A percentile compares a stretch with the other conserved stretches of the same genome.
Conservation (phyloP, 1,284 basidiomycete genomes). For the Leccinum angustisporum region DNA sequence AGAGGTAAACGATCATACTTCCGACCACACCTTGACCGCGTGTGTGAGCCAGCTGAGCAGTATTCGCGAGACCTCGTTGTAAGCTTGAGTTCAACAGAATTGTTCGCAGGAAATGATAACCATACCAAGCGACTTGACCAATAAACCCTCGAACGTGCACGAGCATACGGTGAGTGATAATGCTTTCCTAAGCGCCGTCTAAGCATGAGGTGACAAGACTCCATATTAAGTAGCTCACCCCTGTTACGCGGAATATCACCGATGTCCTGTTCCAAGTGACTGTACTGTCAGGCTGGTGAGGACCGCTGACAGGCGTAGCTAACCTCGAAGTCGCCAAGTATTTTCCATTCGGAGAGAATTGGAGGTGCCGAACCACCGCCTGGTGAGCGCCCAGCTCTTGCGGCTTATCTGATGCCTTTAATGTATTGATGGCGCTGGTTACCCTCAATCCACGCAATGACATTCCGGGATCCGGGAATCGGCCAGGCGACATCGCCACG, state of each 20-base stretch:
- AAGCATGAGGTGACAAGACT: slow-evolving; percentile 14
- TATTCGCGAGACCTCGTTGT: slow-evolving; percentile 55
- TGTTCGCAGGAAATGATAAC: slow-evolving; percentile 1
- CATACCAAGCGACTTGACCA: slow-evolving; percentile 74
- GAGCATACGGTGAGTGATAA: slow-evolving; percentile 61
- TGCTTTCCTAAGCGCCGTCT: slow-evolving; percentile 45
- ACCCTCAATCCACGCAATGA: slow-evolving; percentile 54
- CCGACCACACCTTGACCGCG: slow-evolving; percentile 76
- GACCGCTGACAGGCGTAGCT: not conserved
- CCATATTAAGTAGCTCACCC: slow-evolving; percentile 40
- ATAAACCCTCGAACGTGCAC: slow-evolving; percentile 76
- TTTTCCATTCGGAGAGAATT: slow-evolving; percentile 42
- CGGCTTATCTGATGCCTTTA: slow-evolving; percentile 54
- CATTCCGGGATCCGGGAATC: slow-evolving; percentile 39
- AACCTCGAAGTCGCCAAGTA: slow-evolving; percentile 40
- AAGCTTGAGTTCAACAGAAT: slow-evolving; percentile 7
- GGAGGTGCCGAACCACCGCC: slow-evolving; percentile 40
- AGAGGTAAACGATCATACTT: slow-evolving; percentile 43
- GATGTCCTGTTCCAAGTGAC: slow-evolving; percentile 76
- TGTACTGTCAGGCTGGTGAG: slow-evolving; percentile 10
- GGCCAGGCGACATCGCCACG: slow-evolving; percentile 36
- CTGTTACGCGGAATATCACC: slow-evolving; percentile 70
- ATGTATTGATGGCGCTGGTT: slow-evolving; percentile 53
- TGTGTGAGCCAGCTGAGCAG: slow-evolving; percentile 67
- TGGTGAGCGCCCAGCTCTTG: slow-evolving; percentile 46